These are phyloP conservation scores for Nemania sp. DNA, from an alignment of 2,329 filamentous ascomycete genomes.

Conservation along the genomic window DNA sequence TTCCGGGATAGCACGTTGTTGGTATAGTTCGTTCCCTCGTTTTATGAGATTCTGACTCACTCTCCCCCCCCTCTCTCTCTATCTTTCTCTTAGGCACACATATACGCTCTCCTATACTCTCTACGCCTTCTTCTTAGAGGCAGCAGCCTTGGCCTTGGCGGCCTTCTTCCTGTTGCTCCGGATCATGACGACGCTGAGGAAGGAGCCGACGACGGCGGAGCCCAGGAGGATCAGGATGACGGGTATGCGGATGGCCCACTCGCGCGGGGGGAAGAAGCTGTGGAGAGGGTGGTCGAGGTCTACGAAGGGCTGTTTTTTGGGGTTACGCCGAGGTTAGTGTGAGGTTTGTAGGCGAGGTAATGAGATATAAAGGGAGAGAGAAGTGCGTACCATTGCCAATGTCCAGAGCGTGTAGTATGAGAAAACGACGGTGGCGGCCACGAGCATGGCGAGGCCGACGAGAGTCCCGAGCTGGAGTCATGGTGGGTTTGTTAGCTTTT, in stretches of 20 bases:
- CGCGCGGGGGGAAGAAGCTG: slow-evolving; percentile 93
- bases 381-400: slow-evolving; percentile 82
- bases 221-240: slow-evolving; percentile 95
- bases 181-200: slow-evolving; percentile 98
- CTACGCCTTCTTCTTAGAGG: slow-evolving; percentile 84
- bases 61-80: not conserved
- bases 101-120: not conserved
- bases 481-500: slow-evolving; percentile 1
- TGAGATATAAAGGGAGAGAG: slow-evolving; percentile 33
- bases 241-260: slow-evolving; percentile 98
- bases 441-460: slow-evolving; percentile 75
- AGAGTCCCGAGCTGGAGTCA: slow-evolving; percentile 84
- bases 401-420: slow-evolving; percentile 98
- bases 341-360: slow-evolving; percentile 14
- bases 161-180: slow-evolving; percentile 98
- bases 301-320: slow-evolving; percentile 90
- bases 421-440: slow-evolving; percentile 73
- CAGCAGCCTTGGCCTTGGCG: slow-evolving; percentile 86
- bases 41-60: not conserved
- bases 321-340: slow-evolving; percentile 28
- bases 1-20: not conserved
- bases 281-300: slow-evolving; percentile 94
- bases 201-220: slow-evolving; percentile 93
- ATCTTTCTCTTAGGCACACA: too few relatives aligned
- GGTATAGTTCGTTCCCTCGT: not conserved